Conservation (phyloP, 192 early-diverging fungal genomes). For the Podila clonocystis region DNA sequence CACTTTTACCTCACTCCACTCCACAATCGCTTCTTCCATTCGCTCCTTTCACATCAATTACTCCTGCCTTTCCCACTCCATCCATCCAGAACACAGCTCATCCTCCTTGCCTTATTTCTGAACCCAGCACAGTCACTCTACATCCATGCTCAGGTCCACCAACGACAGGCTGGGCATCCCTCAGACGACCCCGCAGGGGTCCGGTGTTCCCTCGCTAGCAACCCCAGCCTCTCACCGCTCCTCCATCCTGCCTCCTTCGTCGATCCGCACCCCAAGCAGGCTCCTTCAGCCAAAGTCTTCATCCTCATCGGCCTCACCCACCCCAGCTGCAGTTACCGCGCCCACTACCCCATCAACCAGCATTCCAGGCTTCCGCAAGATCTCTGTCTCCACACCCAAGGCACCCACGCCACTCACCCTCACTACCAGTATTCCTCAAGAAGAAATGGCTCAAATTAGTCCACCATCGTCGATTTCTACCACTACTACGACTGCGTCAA, state of each 20-base stretch:
- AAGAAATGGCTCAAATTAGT: not conserved
- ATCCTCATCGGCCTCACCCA: not conserved
- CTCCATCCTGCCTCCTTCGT: constrained; percentile 13
- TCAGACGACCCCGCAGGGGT: constrained; percentile 8
- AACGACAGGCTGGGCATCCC: constrained; percentile 13
- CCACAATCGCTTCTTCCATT: not conserved
- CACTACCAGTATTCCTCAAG: not conserved
- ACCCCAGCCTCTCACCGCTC: constrained; percentile 8
- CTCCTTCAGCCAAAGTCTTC: constrained; percentile 18
- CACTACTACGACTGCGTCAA: not conserved
- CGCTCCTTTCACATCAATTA: too few relatives aligned
- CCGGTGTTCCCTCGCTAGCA: constrained; percentile 9
- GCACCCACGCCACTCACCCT: not conserved
- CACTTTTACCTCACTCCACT: not conserved
- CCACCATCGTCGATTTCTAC: not conserved
- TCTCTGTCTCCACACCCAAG: constrained; percentile 18
- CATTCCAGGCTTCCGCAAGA: constrained; percentile 6
- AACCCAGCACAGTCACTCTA: too few relatives aligned
- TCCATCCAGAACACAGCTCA: not conserved
- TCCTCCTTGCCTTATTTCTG: not conserved
- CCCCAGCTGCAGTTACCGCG: not conserved
- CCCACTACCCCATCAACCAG: not conserved
- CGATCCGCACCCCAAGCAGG: constrained; percentile 8
- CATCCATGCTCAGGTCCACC: constrained; percentile 16
- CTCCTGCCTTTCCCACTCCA: too few relatives aligned